phyloP scores from a whole-genome alignment of 1,284 basidiomycete species.

The Puccinia triticina region DNA sequence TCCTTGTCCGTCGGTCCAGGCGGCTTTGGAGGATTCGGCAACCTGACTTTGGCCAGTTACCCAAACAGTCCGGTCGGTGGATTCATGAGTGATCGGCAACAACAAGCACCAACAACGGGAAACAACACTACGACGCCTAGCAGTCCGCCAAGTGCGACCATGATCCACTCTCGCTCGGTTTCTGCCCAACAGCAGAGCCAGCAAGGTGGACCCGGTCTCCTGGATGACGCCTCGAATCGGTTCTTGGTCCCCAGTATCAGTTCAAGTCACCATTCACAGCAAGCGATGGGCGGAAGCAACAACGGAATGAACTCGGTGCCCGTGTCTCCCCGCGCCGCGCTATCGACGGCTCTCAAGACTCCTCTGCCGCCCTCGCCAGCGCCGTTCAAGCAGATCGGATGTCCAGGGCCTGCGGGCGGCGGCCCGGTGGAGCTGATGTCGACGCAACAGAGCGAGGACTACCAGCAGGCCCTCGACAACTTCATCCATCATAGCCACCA shows the following conservation, averaged over 20 bases:
- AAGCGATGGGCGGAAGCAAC: background rate
- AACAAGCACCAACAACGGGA: background rate
- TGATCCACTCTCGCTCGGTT: conserved; percentile 1
- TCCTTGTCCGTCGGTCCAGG: conserved; percentile 35
- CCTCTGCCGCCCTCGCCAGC: conserved; percentile 39
- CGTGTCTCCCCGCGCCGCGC: conserved; percentile 3
- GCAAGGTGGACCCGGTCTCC: no score
- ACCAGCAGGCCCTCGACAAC: background rate
- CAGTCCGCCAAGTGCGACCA: conserved; percentile 14
- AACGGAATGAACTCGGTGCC: background rate
- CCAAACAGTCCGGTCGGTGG: conserved; percentile 37
- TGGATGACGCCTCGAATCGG: background rate
- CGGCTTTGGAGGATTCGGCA: conserved; percentile 29
- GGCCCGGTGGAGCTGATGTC: background rate
- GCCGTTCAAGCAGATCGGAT: conserved; percentile 1
- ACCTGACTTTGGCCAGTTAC: conserved; percentile 31
- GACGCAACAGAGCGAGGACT: background rate
- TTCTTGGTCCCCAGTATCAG: conserved; percentile 1
- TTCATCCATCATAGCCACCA: background rate
- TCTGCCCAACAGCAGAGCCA: background rate
- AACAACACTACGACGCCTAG: background rate
- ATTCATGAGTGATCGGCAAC: conserved; percentile 4
- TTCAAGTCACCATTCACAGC: conserved; percentile 4
- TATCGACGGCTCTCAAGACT: conserved; percentile 26
- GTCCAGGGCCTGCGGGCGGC: background rate